Evolutionary conservation across 202 grass and related monocot genomes (phyloP).

Genomic region (Carex sylvatica): DNA sequence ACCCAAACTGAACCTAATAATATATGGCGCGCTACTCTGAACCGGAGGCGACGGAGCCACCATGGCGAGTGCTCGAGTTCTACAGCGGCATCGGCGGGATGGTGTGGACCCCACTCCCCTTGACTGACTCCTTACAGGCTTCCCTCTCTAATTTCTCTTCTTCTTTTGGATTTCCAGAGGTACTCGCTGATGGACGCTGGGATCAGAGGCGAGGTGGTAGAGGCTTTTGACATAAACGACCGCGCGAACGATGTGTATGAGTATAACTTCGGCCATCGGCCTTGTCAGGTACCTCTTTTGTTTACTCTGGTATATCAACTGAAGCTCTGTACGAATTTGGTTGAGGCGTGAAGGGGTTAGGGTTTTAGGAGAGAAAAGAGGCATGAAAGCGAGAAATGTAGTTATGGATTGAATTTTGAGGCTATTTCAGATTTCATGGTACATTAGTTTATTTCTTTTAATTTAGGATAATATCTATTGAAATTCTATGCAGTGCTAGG

Average conservation of each 20-base stretch:
- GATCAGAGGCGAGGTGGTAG: conserved; percentile 59
- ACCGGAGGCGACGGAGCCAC: conserved; percentile 30
- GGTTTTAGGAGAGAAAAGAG: not conserved
- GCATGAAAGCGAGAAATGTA: not conserved
- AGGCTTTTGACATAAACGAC: conserved; percentile 97
- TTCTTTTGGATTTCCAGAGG: conserved; percentile 59
- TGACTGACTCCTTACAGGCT: not conserved
- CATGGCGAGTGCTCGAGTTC: conserved; percentile 87
- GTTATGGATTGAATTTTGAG: not conserved
- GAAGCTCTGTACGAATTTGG: not conserved
- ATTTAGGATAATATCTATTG: not conserved
- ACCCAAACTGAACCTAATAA: conserved; percentile 14
- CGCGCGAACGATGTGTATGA: conserved; percentile 86
- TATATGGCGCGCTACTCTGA: not conserved
- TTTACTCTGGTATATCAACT: not conserved
- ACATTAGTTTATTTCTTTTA: not conserved
- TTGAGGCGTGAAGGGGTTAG: not conserved
- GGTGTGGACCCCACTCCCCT: conserved; percentile 27
- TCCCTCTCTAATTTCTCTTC: conserved; percentile 3
- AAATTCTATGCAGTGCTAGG: not conserved
- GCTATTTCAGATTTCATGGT: not conserved
- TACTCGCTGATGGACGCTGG: conserved; percentile 67
- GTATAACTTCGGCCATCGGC: conserved; percentile 81
- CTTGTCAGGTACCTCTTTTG: conserved; percentile 53
- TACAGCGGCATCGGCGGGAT: conserved; percentile 96